phyloP scores from a whole-genome alignment of 2,329 filamentous ascomycete species.

The Catunica adiposa region DNA sequence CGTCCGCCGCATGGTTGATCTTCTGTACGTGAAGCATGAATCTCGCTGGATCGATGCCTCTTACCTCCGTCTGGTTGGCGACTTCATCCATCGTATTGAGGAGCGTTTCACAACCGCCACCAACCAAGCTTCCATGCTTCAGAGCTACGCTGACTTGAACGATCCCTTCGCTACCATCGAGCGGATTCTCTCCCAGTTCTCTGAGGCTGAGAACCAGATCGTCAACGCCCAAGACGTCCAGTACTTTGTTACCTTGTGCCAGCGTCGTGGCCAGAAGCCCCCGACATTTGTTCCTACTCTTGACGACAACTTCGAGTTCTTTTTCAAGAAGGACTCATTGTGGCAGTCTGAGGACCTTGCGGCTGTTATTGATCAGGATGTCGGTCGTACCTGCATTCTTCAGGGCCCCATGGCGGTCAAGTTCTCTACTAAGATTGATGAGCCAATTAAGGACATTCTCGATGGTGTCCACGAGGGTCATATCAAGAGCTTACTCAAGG shows the following conservation, averaged over 20 bases:
- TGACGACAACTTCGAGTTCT: conserved; percentile 96
- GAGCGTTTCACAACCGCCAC: conserved; percentile 71
- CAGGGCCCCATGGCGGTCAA: conserved; percentile 87
- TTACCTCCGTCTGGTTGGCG: conserved; percentile 66
- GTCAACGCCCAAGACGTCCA: conserved; percentile 98
- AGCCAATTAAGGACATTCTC: conserved; percentile 88
- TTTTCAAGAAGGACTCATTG: conserved; percentile 99
- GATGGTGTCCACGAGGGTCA: conserved; percentile 81
- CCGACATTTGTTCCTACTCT: conserved; percentile 91
- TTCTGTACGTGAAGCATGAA: conserved; percentile 85
- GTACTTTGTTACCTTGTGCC: conserved; percentile 85
- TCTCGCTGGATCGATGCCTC: conserved; percentile 81
- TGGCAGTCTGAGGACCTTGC: conserved; percentile 98
- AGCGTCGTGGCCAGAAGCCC: conserved; percentile 85
- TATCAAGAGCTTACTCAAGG: conserved; percentile 60
- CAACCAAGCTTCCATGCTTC: conserved; percentile 64
- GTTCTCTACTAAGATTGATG: conserved; percentile 77
- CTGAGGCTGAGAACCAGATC: conserved; percentile 73
- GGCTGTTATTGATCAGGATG: conserved; percentile 88
- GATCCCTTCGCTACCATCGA: conserved; percentile 66
- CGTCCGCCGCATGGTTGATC: conserved; percentile 68
- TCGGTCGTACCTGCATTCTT: conserved; percentile 87
- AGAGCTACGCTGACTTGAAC: conserved; percentile 77
- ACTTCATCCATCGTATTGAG: conserved; percentile 93
- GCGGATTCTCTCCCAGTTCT: conserved; percentile 65